Conservation (phyloP, 1,284 basidiomycete genomes). For the Ganoderma lingzhi region DNA sequence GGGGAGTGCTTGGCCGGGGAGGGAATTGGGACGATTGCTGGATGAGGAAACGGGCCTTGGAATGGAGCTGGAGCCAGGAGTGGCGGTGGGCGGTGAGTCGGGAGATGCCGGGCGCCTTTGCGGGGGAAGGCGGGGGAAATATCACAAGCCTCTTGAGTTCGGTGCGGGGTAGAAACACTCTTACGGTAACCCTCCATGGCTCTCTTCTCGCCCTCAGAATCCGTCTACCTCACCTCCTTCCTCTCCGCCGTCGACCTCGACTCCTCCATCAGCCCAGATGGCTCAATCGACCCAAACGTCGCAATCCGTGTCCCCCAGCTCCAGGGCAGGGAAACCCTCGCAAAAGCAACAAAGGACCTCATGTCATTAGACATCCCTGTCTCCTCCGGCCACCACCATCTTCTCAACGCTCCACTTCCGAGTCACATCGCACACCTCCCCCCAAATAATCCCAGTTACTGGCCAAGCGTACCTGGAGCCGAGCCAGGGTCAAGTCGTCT, state of each 20-base stretch:
- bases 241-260: conserved; percentile 54
- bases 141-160: conserved; percentile 32
- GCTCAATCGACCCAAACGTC: conserved; percentile 38
- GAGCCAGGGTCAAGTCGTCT: conserved; percentile 17
- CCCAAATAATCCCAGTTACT: conserved; percentile 35
- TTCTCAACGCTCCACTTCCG: neutral
- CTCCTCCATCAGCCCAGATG: conserved; percentile 42
- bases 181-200: conserved; percentile 37
- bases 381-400: conserved; percentile 22
- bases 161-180: conserved; percentile 21
- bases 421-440: neutral
- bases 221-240: conserved; percentile 60
- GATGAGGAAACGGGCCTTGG: neutral
- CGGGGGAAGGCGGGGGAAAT: conserved; percentile 23
- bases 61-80: neutral
- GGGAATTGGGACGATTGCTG: neutral
- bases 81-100: conserved; percentile 6
- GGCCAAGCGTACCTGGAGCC: conserved; percentile 30
- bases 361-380: conserved; percentile 61
- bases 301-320: conserved; percentile 42
- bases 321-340: conserved; percentile 61
- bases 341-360: conserved; percentile 77
- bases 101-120: conserved; percentile 18
- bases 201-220: conserved; percentile 57
- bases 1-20: neutral